Percentiles rank a stretch among this genome's conserved stretches.
Conservation (phyloP, 2,329 filamentous ascomycete genomes). For the Beauveria sp. region DNA sequence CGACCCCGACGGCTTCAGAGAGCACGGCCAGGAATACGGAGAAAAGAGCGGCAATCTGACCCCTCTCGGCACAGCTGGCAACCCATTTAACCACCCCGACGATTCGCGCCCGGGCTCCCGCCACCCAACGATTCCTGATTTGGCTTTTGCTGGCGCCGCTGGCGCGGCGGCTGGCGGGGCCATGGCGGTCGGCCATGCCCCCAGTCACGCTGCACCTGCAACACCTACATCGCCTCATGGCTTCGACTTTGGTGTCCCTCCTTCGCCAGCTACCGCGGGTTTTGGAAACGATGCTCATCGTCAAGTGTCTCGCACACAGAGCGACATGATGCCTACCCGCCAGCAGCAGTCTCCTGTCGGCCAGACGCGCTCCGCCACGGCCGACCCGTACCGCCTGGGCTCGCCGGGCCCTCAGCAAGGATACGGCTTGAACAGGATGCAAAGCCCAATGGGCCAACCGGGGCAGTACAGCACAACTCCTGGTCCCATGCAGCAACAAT, state of each 20-base stretch:
- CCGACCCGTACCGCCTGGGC: slow-evolving; percentile 11
- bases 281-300: background rate
- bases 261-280: background rate
- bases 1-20: slow-evolving; percentile 38
- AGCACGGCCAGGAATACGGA: slow-evolving; percentile 17
- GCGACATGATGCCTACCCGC: background rate
- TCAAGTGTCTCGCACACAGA: slow-evolving; percentile 10
- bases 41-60: background rate
- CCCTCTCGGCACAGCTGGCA: slow-evolving; percentile 5
- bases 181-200: background rate
- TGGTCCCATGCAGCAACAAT: slow-evolving; percentile 7
- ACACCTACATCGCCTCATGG: slow-evolving; percentile 7
- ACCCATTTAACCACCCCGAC: slow-evolving; percentile 7
- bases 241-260: slow-evolving; percentile 11
- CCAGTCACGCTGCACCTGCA: background rate
- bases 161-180: background rate
- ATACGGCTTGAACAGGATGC: slow-evolving; percentile 12
- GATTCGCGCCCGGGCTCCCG: slow-evolving; percentile 6
- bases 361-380: slow-evolving; percentile 4
- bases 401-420: slow-evolving; percentile 13
- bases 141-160: background rate
- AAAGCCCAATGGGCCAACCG: slow-evolving; percentile 10
- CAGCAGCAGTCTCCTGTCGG: background rate
- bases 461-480: slow-evolving; percentile 7
- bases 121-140: background rate